Conservation (phyloP, 306 rosid species). For the Prunus fruticosa region DNA sequence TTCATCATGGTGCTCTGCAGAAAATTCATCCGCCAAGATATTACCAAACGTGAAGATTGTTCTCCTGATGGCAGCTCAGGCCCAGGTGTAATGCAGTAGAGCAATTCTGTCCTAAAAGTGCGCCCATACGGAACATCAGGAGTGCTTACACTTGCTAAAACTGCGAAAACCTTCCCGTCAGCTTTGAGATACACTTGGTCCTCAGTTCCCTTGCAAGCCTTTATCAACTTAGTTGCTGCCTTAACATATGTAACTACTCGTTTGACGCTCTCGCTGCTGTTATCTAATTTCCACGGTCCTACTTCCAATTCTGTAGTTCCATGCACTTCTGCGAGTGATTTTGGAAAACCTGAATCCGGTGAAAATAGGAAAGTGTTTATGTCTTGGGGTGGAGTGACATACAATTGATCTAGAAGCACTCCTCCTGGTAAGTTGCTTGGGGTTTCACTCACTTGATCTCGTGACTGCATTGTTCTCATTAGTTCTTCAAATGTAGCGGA, state of each 20-base stretch:
- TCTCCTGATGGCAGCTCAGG: slow-evolving; percentile 83
- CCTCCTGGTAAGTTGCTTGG: slow-evolving; percentile 84
- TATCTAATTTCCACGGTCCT: slow-evolving; percentile 74
- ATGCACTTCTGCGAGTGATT: slow-evolving; percentile 56
- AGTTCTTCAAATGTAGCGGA: slow-evolving; percentile 59
- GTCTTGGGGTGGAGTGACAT: slow-evolving; percentile 58
- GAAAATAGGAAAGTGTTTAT: slow-evolving; percentile 68
- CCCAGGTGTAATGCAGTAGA: slow-evolving; percentile 74
- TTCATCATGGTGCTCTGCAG: slow-evolving; percentile 96
- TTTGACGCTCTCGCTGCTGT: slow-evolving; percentile 44
- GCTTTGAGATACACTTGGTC: slow-evolving; percentile 85
- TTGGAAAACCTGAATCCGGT: slow-evolving; percentile 54
- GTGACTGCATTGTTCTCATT: slow-evolving; percentile 49
- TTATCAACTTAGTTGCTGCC: slow-evolving; percentile 70
- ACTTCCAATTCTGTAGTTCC: slow-evolving; percentile 64
- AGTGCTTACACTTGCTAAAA: slow-evolving; percentile 61
- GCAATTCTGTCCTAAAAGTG: slow-evolving; percentile 71
- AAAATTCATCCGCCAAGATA: slow-evolving; percentile 90
- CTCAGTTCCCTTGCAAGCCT: slow-evolving; percentile 76
- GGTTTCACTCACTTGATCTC: slow-evolving; percentile 61
- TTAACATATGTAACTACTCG: slow-evolving; percentile 65
- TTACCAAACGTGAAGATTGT: slow-evolving; percentile 65
- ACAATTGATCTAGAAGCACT: slow-evolving; percentile 74
- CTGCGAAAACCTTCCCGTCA: slow-evolving; percentile 69
- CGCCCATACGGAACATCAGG: slow-evolving; percentile 91